Base-by-base conservation (phyloP, 768 basidiomycete species). In the Lactarius hengduanensis region DNA sequence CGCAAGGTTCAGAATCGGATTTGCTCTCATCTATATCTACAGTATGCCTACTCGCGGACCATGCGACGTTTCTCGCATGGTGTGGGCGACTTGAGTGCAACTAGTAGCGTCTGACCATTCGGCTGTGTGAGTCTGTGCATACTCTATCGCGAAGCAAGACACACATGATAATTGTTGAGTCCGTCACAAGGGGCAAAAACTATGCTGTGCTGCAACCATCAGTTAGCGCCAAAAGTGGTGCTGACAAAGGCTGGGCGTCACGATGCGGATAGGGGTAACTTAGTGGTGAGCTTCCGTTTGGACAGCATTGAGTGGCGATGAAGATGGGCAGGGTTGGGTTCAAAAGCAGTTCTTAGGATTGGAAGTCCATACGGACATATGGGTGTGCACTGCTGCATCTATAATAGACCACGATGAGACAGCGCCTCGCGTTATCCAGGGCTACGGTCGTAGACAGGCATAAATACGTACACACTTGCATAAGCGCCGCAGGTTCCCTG, bases 391-490 rank as follows among this genome's bases (percentile, higher is more conserved):
- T 28, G 56, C 47, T 40, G 54, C 47, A 13, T 34, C 57, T 32
- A 15, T 20, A 54, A 20, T 11, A 40, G 26, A 57, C 56, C 56
- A 34, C 32, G 18, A n/a, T n/a, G n/a, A 18, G 18, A 13, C 20
- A 20, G 22, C 32, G 11, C 16, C n/a, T 20, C 20, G 43, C 65
- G 61, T 36, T 34, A 40, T 32, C 43, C 45, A 54, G 45, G 34
- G 22, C 15, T n/a, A 10, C 22, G 16, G 57, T 36, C 16, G 40
- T 16, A n/a, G 50, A 22, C 13, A 36, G 20, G 41, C 62, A 67
- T 67, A 67, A 67, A 67, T 63, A 67, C 58, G 58, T 45, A 55
- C 62, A 63, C 62, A 56, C 66, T 59, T 58, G 20, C 10, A n/a
- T 60, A 67, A 63, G 66, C 66, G 66, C 66, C 62, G 6, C 54